These are phyloP conservation scores for Microsporum canis DNA, from an alignment of 2,329 filamentous ascomycete genomes.

Conservation along the genomic window DNA sequence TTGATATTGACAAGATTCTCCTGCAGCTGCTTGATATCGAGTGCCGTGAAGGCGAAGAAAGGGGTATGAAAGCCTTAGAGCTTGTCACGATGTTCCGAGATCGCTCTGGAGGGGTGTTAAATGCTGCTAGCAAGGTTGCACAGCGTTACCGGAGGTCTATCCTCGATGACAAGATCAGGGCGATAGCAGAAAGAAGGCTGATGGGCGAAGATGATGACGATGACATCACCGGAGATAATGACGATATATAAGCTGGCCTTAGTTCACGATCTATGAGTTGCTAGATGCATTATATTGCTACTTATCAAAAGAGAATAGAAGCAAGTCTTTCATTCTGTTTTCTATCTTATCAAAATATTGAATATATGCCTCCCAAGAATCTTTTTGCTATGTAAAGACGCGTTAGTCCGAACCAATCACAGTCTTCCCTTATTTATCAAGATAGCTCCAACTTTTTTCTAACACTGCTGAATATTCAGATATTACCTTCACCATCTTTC, in stretches of 20 bases:
- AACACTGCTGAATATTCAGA: neutral
- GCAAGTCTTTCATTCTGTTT: neutral
- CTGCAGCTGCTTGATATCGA: conserved; percentile 81
- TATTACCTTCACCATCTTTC: neutral
- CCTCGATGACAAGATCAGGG: conserved; percentile 80
- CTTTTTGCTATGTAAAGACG: neutral
- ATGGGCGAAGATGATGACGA: conserved; percentile 51
- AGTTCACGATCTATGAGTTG: neutral
- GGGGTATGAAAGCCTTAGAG: conserved; percentile 89
- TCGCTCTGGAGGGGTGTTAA: conserved; percentile 74
- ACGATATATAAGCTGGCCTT: conserved; percentile 3
- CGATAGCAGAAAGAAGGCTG: conserved; percentile 62
- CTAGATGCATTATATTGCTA: neutral
- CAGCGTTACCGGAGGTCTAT: conserved; percentile 69
- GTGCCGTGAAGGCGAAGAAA: conserved; percentile 84
- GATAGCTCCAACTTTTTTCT: neutral
- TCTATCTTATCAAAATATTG: neutral
- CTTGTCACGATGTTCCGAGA: conserved; percentile 79
- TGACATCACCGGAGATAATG: conserved; percentile 21
- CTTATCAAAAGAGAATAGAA: neutral
- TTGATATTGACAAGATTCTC: conserved; percentile 81
- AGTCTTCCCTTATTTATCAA: neutral
- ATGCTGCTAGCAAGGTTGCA: conserved; percentile 82
- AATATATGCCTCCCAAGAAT: neutral
- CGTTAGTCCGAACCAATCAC: neutral